Base-by-base conservation (phyloP, 768 basidiomycete species). In the Russula emetica region DNA sequence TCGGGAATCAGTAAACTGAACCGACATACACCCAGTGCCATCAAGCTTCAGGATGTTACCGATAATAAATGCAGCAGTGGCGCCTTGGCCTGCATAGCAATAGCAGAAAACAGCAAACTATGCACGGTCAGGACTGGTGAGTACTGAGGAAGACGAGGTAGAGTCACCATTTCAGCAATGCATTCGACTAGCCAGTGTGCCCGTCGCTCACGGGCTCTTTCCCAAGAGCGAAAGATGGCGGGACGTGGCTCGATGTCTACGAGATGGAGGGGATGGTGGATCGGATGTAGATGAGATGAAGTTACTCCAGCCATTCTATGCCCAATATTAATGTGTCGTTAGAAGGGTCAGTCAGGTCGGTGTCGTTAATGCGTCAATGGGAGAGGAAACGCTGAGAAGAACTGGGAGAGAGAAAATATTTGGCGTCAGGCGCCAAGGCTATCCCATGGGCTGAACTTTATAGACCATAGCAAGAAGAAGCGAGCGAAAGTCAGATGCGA, bases 141-240 rank as follows among this genome's bases (percentile, higher is more conserved):
- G 14, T 9, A 26, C 38, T 14, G 44, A 34, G 20, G 10, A 40
- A 18, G 30, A 30, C 16, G 28, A 44, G 28, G 32, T 11, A 14
- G 8, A 71, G 73, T 71, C 70, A 87, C 85, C 68, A 77, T 74
- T 72, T 90, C 88, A 10, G 85, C 86, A 45, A 87, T 74, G 67
- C 82, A 78, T 71, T 90, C 84, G 14, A 81, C 74, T 1, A 82
- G 58, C 79, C 82, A 79, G 63, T 86, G 87, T 6, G 78, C 72
- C 36, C 77, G 72, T 50, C 60, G 65, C 70, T 73, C 73, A 36
- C 71, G 62, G 22, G 75, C 67, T 64, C 70, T 79, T 67, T 86
- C 85, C 84, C 84, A 86, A 36, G 71, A 67, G 10, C 70, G 69
- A 69, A 85, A 76, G 58, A 79, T 69, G 32, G 71, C 68, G 34